Evolutionary conservation across 2,329 filamentous ascomycete species (phyloP).

Genomic region (Phialemonium atrogriseum): DNA sequence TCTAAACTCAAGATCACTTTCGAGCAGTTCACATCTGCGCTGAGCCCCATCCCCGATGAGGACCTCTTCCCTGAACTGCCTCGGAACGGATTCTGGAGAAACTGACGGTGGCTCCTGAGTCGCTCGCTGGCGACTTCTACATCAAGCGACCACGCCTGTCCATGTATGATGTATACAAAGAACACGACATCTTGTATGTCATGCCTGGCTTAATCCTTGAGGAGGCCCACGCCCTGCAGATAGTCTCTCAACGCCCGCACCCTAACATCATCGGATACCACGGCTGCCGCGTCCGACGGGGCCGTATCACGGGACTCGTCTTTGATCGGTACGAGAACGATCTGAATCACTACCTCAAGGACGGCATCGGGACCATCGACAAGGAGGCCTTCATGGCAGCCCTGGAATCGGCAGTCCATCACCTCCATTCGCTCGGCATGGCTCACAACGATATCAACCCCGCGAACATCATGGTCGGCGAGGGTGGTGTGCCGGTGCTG

Average conservation of each 20-base stretch:
- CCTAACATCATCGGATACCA: slow-evolving; percentile 14
- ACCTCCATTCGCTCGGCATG: slow-evolving; percentile 8
- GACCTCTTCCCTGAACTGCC: background rate
- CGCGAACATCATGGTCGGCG: slow-evolving; percentile 7
- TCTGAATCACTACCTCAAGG: slow-evolving; percentile 10
- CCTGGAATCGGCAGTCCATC: slow-evolving; percentile 5
- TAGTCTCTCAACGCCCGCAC: slow-evolving; percentile 4
- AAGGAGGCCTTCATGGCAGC: slow-evolving; percentile 2
- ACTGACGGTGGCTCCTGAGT: too few relatives aligned
- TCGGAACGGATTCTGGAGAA: too few relatives aligned
- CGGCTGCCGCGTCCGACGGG: slow-evolving; percentile 17
- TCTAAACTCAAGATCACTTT: background rate
- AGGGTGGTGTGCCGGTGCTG: slow-evolving; percentile 4
- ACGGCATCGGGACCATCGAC: background rate
- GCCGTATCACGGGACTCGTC: slow-evolving; percentile 16
- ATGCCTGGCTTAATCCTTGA: slow-evolving; percentile 2
- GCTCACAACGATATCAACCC: slow-evolving; percentile 13
- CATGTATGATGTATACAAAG: background rate
- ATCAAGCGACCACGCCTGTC: slow-evolving; percentile 1
- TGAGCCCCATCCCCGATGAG: background rate
- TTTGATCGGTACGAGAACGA: slow-evolving; percentile 11
- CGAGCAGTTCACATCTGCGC: background rate
- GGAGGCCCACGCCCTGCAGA: slow-evolving; percentile 7
- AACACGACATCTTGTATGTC: background rate
- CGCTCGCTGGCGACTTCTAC: slow-evolving; percentile 1